A percentile compares a stretch with the other conserved stretches of the same genome.
phyloP scores from a whole-genome alignment of 1,284 basidiomycete genomes.

The Ceratobasidium sp. region DNA sequence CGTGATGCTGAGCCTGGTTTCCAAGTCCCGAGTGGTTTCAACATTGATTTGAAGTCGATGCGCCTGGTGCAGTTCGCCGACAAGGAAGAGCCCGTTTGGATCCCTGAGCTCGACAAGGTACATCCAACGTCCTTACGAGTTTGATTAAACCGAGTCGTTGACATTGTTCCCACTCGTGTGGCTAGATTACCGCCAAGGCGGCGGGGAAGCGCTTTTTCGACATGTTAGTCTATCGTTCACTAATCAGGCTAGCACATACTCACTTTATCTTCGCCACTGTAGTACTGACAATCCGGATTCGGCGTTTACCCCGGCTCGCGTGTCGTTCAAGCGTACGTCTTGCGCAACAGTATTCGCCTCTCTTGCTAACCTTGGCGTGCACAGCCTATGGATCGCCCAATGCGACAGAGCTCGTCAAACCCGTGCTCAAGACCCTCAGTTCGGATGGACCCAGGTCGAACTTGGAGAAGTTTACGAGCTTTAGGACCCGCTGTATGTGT shows the following conservation, averaged over 20 bases:
- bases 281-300: conserved; percentile 45
- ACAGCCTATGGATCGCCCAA: conserved; percentile 68
- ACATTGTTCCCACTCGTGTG: conserved; percentile 21
- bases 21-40: conserved; percentile 58
- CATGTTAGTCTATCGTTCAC: conserved; percentile 67
- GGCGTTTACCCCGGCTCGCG: conserved; percentile 58
- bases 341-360: not conserved
- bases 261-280: conserved; percentile 1
- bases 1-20: not conserved
- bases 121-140: conserved; percentile 6
- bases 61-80: conserved; percentile 82
- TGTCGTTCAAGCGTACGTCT: conserved; percentile 60
- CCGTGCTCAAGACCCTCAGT: conserved; percentile 74
- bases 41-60: conserved; percentile 75
- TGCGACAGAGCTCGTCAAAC: conserved; percentile 67
- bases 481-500: conserved; percentile 74
- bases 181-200: conserved; percentile 80
- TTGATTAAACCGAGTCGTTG: not conserved
- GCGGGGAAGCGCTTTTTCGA: conserved; percentile 86
- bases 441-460: conserved; percentile 76
- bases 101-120: conserved; percentile 88
- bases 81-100: conserved; percentile 70
- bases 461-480: conserved; percentile 79
- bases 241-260: not conserved
- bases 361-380: not conserved